Evolutionary conservation across 169 alveolate species (phyloP).

Genomic region (Toxoplasma gondii): DNA sequence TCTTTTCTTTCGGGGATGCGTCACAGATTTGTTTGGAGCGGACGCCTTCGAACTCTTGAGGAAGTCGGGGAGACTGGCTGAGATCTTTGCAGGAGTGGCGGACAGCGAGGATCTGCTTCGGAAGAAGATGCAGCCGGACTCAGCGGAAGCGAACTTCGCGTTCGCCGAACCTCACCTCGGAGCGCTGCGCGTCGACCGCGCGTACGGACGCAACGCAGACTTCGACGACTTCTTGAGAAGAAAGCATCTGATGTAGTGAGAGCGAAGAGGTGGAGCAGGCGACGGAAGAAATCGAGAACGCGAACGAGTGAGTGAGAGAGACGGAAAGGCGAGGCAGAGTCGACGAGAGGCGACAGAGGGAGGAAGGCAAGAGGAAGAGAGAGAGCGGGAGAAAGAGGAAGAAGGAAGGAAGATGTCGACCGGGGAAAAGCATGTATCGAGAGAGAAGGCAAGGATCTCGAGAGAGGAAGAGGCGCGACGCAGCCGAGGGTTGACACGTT

Average conservation of each 20-base stretch:
- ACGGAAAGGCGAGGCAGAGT: no score
- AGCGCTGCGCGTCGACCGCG: background rate
- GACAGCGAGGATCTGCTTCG: background rate
- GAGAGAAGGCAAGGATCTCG: no score
- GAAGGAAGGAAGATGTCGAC: no score
- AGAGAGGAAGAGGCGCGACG: no score
- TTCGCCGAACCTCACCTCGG: background rate
- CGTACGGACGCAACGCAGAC: background rate
- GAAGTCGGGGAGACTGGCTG: background rate
- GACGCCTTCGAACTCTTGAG: background rate
- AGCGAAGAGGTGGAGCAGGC: background rate
- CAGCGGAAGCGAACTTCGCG: background rate
- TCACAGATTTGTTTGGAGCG: background rate
- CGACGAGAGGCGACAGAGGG: no score
- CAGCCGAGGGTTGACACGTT: no score
- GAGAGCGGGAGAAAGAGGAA: no score
- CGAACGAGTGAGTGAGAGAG: background rate
- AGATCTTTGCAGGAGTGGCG: background rate
- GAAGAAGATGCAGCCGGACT: background rate
- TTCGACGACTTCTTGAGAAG: background rate
- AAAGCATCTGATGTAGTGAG: background rate
- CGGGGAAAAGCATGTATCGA: no score
- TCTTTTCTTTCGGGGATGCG: background rate
- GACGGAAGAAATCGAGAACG: background rate
- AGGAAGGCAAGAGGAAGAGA: no score